Evolutionary conservation across 2,329 filamentous ascomycete genomes (phyloP).

Genomic region (Bipolaris gigantea): DNA sequence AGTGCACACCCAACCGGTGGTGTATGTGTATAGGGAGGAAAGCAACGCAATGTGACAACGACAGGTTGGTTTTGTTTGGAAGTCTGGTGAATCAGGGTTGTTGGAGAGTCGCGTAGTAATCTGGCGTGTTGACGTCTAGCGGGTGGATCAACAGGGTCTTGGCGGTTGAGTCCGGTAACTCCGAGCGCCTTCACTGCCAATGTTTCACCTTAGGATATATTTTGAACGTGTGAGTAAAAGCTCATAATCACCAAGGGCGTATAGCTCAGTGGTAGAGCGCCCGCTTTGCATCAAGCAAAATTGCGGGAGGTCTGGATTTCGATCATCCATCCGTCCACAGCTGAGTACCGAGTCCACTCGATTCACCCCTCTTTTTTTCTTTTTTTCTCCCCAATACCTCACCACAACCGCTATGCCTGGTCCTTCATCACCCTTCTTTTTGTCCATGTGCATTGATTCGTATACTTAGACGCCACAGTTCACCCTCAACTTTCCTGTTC

Average conservation of each 20-base stretch:
- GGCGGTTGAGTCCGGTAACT: slow-evolving; percentile 1
- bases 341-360: not conserved
- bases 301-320: slow-evolving; percentile 40
- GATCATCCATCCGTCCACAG: slow-evolving; percentile 20
- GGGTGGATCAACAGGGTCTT: slow-evolving; percentile 10
- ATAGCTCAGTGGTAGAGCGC: slow-evolving; percentile 44
- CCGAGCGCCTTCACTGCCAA: not conserved
- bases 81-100: not conserved
- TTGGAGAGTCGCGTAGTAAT: not conserved
- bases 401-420: not conserved
- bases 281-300: slow-evolving; percentile 35
- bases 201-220: too few species aligned
- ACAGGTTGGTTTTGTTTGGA: slow-evolving; percentile 2
- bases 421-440: not conserved
- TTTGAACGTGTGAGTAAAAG: too few species aligned
- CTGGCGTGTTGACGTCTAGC: not conserved
- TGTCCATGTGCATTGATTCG: not conserved
- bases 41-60: not conserved
- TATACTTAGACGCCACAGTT: too few species aligned
- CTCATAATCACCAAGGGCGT: slow-evolving; percentile 20
- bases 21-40: not conserved
- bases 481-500: too few species aligned
- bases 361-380: not conserved
- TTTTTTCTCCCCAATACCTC: not conserved
- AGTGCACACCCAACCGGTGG: not conserved